A percentile compares a stretch with the other conserved stretches of the same genome.
Evolutionary conservation across 2,329 filamentous ascomycete genomes (phyloP).

Genomic region (Neurospora sp.): DNA sequence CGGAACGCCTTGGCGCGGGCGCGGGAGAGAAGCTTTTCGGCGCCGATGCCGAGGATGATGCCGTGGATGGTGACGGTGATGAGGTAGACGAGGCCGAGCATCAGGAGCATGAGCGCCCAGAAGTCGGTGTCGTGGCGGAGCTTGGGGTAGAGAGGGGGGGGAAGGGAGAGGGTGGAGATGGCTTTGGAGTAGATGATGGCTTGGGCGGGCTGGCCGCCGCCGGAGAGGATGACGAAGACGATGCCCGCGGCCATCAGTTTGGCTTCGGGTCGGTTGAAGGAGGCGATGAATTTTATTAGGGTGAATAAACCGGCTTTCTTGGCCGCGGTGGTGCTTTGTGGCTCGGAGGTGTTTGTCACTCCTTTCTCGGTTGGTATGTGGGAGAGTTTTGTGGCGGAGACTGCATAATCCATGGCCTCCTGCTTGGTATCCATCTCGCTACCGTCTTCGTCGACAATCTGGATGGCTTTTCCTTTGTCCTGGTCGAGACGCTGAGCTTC

Average conservation of each 20-base stretch:
- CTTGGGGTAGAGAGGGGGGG: too few relatives aligned
- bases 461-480: background rate
- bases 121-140: background rate
- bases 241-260: background rate
- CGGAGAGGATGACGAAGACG: background rate
- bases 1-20: constrained; percentile 9
- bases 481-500: background rate
- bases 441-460: background rate
- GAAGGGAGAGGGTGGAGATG: too few relatives aligned
- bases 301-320: background rate
- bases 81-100: background rate
- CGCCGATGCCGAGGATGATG: background rate
- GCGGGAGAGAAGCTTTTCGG: background rate
- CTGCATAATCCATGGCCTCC: background rate
- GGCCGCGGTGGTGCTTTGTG: background rate
- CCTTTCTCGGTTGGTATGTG: background rate
- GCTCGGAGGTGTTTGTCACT: background rate
- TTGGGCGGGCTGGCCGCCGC: too few relatives aligned
- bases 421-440: background rate
- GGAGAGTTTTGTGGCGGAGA: background rate
- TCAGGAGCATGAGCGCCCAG: background rate
- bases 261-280: background rate
- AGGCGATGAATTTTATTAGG: background rate
- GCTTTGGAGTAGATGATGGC: too few relatives aligned
- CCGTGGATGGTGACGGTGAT: too few relatives aligned